These are phyloP conservation scores for Acephala macrosclerotiorum DNA, from an alignment of 2,329 filamentous ascomycete species.

Conservation along the genomic window DNA sequence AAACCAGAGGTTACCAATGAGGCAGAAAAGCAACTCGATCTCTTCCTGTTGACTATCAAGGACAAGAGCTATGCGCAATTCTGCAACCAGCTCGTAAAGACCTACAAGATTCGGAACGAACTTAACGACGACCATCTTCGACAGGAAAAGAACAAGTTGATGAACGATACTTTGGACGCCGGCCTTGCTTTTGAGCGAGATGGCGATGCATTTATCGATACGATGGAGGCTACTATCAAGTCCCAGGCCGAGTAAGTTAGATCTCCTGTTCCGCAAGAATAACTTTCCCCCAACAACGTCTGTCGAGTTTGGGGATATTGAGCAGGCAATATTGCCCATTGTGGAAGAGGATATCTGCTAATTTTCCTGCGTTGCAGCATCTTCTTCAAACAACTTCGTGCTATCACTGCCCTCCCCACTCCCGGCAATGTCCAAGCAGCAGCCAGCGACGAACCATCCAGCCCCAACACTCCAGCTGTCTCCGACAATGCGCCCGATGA, in stretches of 20 bases:
- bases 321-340: too few relatives aligned
- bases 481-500: too few relatives aligned
- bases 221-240: background rate
- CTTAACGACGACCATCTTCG: background rate
- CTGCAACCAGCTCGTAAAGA: background rate
- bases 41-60: background rate
- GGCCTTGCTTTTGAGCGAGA: background rate
- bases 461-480: too few relatives aligned
- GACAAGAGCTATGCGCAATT: background rate
- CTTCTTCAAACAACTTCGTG: background rate
- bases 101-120: background rate
- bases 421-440: background rate
- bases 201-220: background rate
- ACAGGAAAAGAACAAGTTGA: background rate
- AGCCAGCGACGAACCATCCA: background rate
- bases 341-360: background rate
- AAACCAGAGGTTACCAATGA: background rate
- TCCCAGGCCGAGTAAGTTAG: background rate
- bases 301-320: too few relatives aligned
- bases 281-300: too few relatives aligned
- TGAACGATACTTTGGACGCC: background rate
- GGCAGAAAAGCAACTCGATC: too few relatives aligned
- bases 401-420: too few relatives aligned
- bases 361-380: background rate
- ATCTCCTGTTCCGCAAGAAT: background rate